Conservation (phyloP, 2,329 filamentous ascomycete species). For the Aureobasidium sp. region DNA sequence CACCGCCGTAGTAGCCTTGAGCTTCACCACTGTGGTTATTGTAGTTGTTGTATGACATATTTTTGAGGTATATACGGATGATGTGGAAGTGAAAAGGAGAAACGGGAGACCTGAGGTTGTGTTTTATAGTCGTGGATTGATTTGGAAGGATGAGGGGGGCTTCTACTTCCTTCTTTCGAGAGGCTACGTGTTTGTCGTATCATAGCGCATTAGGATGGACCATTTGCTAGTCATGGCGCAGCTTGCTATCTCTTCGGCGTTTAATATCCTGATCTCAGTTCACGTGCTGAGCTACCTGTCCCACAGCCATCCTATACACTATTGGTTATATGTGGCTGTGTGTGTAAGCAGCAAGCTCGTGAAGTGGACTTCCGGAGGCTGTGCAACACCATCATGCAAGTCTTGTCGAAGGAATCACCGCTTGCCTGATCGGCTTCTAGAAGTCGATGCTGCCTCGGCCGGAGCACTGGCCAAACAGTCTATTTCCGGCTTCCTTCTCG, state of each 20-base stretch:
- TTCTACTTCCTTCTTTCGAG: background rate
- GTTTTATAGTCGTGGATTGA: background rate
- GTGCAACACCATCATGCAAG: background rate
- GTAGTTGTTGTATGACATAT: conserved; percentile 10
- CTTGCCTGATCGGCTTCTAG: background rate
- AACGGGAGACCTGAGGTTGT: background rate
- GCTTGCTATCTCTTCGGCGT: background rate
- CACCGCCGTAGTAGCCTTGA: conserved; percentile 15
- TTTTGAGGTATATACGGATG: background rate
- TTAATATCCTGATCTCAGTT: background rate
- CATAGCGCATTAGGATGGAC: conserved; percentile 3
- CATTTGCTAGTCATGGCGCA: conserved; percentile 8
- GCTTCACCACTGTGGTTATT: conserved; percentile 5
- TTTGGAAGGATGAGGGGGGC: background rate
- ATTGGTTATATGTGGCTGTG: background rate
- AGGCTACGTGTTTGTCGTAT: conserved; percentile 1
- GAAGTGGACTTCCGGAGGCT: background rate
- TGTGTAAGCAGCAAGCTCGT: background rate
- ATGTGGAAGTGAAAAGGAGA: background rate
- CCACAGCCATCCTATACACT: background rate
- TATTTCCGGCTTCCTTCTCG: background rate
- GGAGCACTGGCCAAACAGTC: background rate
- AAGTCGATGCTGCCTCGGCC: background rate
- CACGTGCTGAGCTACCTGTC: background rate
- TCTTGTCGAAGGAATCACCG: background rate